A percentile compares a stretch with the other conserved stretches of the same genome.
Evolutionary conservation across 441 rosid species (phyloP).

Genomic region (Pelargonium myrrhifolium): DNA sequence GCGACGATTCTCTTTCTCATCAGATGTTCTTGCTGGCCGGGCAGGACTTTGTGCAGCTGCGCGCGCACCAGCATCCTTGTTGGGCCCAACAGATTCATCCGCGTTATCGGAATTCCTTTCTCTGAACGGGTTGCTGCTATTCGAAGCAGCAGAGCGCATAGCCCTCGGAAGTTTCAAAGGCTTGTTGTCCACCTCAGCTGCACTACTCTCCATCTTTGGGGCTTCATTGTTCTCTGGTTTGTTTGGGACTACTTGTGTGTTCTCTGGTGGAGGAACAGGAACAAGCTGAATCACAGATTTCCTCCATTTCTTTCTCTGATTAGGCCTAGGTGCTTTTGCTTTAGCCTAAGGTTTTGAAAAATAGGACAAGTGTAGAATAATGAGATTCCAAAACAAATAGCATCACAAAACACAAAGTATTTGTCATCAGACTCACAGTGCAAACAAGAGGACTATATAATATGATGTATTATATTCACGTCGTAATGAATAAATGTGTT

Average conservation of each 20-base stretch:
- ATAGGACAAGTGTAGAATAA: too few relatives aligned
- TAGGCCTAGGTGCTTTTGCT: conserved; percentile 57
- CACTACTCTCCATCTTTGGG: conserved; percentile 27
- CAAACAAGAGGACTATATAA: neutral
- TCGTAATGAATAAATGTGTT: neutral
- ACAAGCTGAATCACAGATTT: conserved; percentile 65
- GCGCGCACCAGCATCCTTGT: conserved; percentile 31
- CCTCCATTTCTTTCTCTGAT: conserved; percentile 74
- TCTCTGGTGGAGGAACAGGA: conserved; percentile 44
- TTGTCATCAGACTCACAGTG: too few relatives aligned
- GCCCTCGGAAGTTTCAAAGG: conserved; percentile 78
- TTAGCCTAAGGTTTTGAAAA: conserved; percentile 62
- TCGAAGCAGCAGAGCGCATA: conserved; percentile 57
- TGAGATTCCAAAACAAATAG: neutral
- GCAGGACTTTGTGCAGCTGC: conserved; percentile 36
- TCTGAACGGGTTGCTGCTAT: conserved; percentile 51
- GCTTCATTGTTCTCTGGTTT: neutral
- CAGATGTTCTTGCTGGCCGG: conserved; percentile 40
- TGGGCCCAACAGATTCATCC: conserved; percentile 24
- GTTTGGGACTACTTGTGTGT: conserved; percentile 8
- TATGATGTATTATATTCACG: neutral
- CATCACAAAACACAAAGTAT: neutral
- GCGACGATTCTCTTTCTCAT: conserved; percentile 73
- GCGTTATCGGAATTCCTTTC: conserved; percentile 69
- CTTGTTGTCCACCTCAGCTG: conserved; percentile 29